Evolutionary conservation across 495 filamentous ascomycete genomes (phyloP).

Genomic region (Annulohypoxylon moriforme): DNA sequence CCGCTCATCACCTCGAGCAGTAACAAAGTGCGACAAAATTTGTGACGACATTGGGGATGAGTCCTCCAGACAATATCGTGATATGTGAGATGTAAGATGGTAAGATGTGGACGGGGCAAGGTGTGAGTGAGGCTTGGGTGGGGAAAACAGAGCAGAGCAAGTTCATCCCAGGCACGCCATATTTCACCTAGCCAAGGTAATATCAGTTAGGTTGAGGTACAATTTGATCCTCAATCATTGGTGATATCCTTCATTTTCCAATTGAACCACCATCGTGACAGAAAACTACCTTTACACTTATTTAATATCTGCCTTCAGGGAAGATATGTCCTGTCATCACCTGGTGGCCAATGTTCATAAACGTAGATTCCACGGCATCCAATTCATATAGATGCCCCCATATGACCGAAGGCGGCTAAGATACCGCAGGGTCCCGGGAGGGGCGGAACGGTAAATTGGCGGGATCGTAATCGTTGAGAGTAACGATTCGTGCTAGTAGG

Average conservation of each 20-base stretch:
- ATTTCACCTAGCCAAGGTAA: slow-evolving; percentile 15
- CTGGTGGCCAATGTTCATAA: slow-evolving; percentile 19
- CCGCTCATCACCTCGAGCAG: slow-evolving; percentile 17
- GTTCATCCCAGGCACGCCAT: slow-evolving; percentile 21
- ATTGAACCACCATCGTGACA: slow-evolving; percentile 29
- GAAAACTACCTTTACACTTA: slow-evolving; percentile 23
- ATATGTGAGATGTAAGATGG: slow-evolving; percentile 7
- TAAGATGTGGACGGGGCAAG: slow-evolving; percentile 5
- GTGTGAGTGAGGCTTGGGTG: slow-evolving; percentile 25
- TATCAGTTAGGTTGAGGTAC: slow-evolving; percentile 19
- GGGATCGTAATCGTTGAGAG: slow-evolving; percentile 18
- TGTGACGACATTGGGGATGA: slow-evolving; percentile 20
- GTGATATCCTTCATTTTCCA: slow-evolving; percentile 21
- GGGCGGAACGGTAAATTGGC: slow-evolving; percentile 19
- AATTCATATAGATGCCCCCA: slow-evolving; percentile 18
- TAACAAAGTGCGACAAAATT: slow-evolving; percentile 29
- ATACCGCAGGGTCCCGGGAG: slow-evolving; percentile 11
- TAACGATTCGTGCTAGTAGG: slow-evolving; percentile 19
- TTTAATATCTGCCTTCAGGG: slow-evolving; percentile 25
- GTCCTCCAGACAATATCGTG: slow-evolving; percentile 28
- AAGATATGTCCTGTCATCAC: slow-evolving; percentile 30
- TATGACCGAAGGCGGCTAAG: slow-evolving; percentile 4
- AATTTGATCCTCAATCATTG: slow-evolving; percentile 18
- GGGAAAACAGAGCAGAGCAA: slow-evolving; percentile 9
- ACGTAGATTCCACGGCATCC: slow-evolving; percentile 25